These are phyloP conservation scores for Zoysia japonica DNA, from an alignment of 176 grass and related monocot species.

Conservation along the genomic window DNA sequence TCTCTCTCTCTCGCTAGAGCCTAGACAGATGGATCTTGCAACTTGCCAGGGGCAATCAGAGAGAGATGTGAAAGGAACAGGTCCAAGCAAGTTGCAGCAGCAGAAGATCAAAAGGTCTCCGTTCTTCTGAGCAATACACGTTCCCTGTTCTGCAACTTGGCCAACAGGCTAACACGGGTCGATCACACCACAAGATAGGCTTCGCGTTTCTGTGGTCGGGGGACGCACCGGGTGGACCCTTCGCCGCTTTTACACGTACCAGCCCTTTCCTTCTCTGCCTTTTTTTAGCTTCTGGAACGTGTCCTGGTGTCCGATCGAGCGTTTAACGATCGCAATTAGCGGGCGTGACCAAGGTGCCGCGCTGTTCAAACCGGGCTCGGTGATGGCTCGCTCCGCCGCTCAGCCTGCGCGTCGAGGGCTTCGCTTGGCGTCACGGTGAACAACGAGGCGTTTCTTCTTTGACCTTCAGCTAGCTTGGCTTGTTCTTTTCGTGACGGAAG, in stretches of 20 bases:
- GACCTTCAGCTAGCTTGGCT: background rate
- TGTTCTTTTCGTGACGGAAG: background rate
- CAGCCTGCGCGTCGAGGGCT: too few relatives aligned
- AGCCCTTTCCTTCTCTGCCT: background rate
- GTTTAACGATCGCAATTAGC: background rate
- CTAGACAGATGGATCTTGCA: background rate
- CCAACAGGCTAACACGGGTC: background rate
- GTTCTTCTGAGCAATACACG: background rate
- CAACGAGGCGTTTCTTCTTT: background rate
- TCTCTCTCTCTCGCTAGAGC: background rate
- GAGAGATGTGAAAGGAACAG: background rate
- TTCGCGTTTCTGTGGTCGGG: constrained; percentile 24
- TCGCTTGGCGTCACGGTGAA: too few relatives aligned
- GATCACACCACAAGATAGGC: constrained; percentile 11
- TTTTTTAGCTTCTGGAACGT: background rate
- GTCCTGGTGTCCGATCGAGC: background rate
- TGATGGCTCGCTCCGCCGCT: background rate
- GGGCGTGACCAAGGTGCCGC: background rate
- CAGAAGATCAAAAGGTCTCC: background rate
- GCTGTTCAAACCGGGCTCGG: background rate
- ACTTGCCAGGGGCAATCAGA: too few relatives aligned
- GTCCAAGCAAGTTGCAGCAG: background rate
- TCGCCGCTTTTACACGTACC: constrained; percentile 36
- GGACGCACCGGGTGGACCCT: constrained; percentile 10
- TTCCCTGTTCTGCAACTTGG: constrained; percentile 37